These are phyloP conservation scores for Paramecium sexaurelia DNA, from an alignment of 73 alveolate species.

Conservation along the genomic window DNA sequence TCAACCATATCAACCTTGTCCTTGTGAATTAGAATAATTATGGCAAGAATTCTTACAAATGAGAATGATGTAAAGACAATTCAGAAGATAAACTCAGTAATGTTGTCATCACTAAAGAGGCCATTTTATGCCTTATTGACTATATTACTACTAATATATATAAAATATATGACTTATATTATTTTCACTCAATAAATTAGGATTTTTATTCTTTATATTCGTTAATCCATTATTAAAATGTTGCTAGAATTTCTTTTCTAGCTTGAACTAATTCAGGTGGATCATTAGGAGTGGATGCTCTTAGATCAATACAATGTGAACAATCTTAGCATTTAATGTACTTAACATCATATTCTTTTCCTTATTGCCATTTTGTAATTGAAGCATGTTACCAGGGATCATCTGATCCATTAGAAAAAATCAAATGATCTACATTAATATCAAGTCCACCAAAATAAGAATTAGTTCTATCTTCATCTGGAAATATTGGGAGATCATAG, in stretches of 20 bases:
- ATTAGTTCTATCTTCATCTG: conserved; percentile 73
- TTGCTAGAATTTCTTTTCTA: conserved; percentile 28
- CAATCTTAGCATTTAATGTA: conserved; percentile 69
- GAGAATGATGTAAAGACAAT: neutral
- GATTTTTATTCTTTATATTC: neutral
- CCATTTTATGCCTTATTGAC: neutral
- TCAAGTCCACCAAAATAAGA: conserved; percentile 71
- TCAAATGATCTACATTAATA: conserved; percentile 64
- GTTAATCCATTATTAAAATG: neutral
- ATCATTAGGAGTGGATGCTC: conserved; percentile 48
- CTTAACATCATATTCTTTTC: conserved; percentile 44
- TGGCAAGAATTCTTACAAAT: conserved; percentile 8
- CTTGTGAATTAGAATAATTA: conserved; percentile 34
- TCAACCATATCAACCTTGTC: neutral
- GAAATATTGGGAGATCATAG: conserved; percentile 64
- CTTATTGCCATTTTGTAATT: conserved; percentile 35
- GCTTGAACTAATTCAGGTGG: conserved; percentile 22
- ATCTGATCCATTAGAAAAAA: conserved; percentile 74
- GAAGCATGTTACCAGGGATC: conserved; percentile 82
- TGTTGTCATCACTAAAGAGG: conserved; percentile 12
- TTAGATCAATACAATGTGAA: conserved; percentile 78
- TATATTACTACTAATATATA: neutral
- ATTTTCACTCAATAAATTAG: neutral
- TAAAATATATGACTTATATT: neutral
- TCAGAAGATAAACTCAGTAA: neutral